These are phyloP conservation scores for Cladorrhinum samala DNA, from an alignment of 495 filamentous ascomycete genomes.

Conservation along the genomic window DNA sequence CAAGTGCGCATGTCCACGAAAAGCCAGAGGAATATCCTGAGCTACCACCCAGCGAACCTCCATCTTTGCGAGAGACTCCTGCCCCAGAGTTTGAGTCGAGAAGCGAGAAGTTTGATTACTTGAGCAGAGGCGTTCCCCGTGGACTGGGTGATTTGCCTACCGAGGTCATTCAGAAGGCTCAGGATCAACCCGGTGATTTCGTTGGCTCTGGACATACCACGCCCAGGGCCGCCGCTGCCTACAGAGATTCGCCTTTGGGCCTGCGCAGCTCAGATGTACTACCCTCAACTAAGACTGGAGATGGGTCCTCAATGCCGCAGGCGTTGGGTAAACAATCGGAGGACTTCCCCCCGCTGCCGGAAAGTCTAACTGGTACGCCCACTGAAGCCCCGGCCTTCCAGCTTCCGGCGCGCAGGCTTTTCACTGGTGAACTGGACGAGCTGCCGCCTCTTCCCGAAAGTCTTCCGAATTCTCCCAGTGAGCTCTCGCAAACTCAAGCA, in stretches of 20 bases:
- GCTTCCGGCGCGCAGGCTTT: background rate
- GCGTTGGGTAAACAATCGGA: background rate
- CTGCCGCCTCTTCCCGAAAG: background rate
- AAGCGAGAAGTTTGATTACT: conserved; percentile 15
- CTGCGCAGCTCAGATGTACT: too few species aligned
- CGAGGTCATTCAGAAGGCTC: too few species aligned
- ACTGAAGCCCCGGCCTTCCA: background rate
- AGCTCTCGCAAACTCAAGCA: too few species aligned
- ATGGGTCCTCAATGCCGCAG: background rate
- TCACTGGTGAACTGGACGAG: background rate
- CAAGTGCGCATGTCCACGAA: conserved; percentile 9
- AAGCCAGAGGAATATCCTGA: conserved; percentile 10
- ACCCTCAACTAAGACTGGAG: background rate
- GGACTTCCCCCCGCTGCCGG: conserved; percentile 1
- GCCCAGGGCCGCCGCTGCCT: conserved; percentile 25
- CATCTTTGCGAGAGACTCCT: conserved; percentile 27
- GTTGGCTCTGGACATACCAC: conserved; percentile 31
- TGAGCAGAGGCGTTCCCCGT: background rate
- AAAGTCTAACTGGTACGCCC: background rate
- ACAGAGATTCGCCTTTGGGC: too few species aligned
- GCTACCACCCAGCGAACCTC: conserved; percentile 30
- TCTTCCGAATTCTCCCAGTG: too few species aligned
- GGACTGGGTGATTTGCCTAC: too few species aligned
- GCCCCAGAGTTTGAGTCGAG: conserved; percentile 8
- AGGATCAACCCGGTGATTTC: conserved; percentile 10